These are phyloP conservation scores for Fraxinus dipetala DNA, from an alignment of 305 asterid species.

Conservation along the genomic window DNA sequence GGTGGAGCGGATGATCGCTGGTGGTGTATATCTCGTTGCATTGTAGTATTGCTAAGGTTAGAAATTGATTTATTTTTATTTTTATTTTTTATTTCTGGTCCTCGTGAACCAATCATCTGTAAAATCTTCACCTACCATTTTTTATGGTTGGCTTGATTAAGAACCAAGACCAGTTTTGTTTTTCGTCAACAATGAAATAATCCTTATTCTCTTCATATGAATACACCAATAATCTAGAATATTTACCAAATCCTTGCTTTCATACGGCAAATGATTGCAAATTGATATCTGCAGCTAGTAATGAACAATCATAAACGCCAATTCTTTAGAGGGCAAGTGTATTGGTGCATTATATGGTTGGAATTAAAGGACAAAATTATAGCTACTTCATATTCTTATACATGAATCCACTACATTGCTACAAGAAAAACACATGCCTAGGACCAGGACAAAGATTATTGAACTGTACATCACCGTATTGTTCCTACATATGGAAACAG, in stretches of 20 bases:
- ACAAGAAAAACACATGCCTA: not conserved
- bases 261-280: not conserved
- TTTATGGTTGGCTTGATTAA: not conserved
- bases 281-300: not conserved
- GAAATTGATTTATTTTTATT: too few relatives aligned
- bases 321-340: not conserved
- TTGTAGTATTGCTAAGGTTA: too few relatives aligned
- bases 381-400: not conserved
- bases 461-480: conserved; percentile 19
- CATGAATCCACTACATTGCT: not conserved
- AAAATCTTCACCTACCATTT: not conserved
- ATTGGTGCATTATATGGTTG: not conserved
- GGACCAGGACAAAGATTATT: conserved; percentile 3
- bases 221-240: not conserved
- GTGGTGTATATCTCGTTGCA: too few relatives aligned
- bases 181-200: not conserved
- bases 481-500: conserved; percentile 2
- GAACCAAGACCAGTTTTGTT: not conserved
- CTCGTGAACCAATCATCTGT: not conserved
- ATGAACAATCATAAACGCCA: not conserved
- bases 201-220: not conserved
- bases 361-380: not conserved
- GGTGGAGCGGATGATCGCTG: too few relatives aligned
- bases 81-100: not conserved
- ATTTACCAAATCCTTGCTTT: not conserved